Percentiles rank a stretch among this genome's conserved stretches.
Evolutionary conservation across 2,329 filamentous ascomycete genomes (phyloP).

Genomic region (Mycosphaerella sp.): DNA sequence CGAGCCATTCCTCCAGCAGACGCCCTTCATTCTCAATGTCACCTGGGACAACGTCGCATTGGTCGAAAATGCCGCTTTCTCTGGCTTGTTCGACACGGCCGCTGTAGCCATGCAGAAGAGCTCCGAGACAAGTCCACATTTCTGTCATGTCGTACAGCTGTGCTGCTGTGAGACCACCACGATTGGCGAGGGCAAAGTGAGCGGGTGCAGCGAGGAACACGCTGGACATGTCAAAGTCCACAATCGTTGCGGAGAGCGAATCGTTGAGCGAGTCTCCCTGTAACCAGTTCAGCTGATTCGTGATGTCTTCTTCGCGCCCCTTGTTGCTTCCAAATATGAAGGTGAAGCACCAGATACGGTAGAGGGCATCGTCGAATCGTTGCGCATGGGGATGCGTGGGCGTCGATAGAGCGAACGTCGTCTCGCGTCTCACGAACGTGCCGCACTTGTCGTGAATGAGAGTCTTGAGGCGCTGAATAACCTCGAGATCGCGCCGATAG

Average conservation of each 20-base stretch:
- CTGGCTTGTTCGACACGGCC: constrained; percentile 51
- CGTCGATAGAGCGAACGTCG: constrained; percentile 48
- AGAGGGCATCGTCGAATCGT: constrained; percentile 56
- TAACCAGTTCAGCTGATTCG: constrained; percentile 58
- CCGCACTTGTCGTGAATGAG: constrained; percentile 53
- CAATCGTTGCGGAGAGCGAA: constrained; percentile 43
- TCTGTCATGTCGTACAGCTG: constrained; percentile 61
- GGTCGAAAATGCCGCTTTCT: constrained; percentile 51
- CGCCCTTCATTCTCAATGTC: constrained; percentile 49
- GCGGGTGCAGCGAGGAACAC: constrained; percentile 52
- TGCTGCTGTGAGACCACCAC: constrained; percentile 47
- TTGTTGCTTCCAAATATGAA: constrained; percentile 56
- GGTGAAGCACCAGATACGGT: constrained; percentile 62
- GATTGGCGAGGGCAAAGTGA: constrained; percentile 54
- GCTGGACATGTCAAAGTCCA: constrained; percentile 46
- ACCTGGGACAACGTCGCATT: constrained; percentile 41
- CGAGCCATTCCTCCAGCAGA: constrained; percentile 57
- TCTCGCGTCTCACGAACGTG: constrained; percentile 52
- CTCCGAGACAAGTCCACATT: constrained; percentile 56
- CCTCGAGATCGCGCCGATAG: constrained; percentile 49
- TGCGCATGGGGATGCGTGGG: constrained; percentile 40
- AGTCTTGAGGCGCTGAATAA: constrained; percentile 50
- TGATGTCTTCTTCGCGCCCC: constrained; percentile 53
- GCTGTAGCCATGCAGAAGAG: constrained; percentile 51
- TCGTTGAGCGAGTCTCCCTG: constrained; percentile 51